Percentiles rank a stretch among this genome's conserved stretches.
These are phyloP conservation scores for Talaromyces sp. DNA, from an alignment of 2,329 filamentous ascomycete genomes.

Conservation along the genomic window DNA sequence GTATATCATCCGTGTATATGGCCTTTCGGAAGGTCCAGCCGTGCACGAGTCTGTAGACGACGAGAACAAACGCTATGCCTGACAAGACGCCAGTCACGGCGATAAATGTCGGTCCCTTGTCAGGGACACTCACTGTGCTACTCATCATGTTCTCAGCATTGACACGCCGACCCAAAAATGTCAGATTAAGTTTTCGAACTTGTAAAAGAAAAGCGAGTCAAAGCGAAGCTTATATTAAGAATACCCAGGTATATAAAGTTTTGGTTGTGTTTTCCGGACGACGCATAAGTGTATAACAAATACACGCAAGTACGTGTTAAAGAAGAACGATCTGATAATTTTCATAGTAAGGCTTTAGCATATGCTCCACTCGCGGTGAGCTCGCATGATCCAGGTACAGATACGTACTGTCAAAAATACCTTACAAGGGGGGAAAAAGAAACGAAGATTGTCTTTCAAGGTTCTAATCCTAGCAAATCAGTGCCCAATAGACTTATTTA, in stretches of 20 bases:
- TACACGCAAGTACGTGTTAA: not conserved
- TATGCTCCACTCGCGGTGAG: not conserved
- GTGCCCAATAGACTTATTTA: not conserved
- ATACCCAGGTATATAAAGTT: not conserved
- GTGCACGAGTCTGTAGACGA: slow-evolving; percentile 17
- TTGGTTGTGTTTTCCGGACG: not conserved
- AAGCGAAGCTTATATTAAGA: not conserved
- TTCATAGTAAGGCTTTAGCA: not conserved
- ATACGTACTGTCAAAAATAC: slow-evolving; percentile 3
- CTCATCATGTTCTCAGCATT: not conserved
- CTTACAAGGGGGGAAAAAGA: not conserved
- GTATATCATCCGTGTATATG: slow-evolving; percentile 18
- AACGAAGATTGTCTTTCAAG: not conserved
- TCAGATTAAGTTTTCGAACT: not conserved
- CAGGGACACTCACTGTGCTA: slow-evolving; percentile 12
- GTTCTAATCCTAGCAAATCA: not conserved
- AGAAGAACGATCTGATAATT: slow-evolving; percentile 3
- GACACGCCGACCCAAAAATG: not conserved
- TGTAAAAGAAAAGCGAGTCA: not conserved
- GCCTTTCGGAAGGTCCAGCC: slow-evolving; percentile 13
- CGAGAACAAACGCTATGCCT: slow-evolving; percentile 16
- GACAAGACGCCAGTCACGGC: slow-evolving; percentile 18
- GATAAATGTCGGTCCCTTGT: slow-evolving; percentile 19
- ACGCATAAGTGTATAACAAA: no score
- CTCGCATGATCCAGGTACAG: not conserved